Base-by-base conservation (phyloP, 805 yeast species). In the Barnettozyma pratensis region DNA sequence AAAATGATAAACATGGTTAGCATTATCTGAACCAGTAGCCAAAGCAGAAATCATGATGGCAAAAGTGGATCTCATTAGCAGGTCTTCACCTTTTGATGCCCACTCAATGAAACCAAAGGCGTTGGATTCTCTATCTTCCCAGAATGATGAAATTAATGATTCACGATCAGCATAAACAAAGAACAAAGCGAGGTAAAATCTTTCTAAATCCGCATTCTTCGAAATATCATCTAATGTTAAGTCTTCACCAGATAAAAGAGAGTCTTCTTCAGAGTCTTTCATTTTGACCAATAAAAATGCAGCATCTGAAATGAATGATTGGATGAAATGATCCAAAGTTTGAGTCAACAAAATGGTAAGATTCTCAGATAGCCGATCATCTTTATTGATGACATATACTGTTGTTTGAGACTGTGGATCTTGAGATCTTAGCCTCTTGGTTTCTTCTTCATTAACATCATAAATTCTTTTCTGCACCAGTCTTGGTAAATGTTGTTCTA, bases 31-130 rank as follows among this genome's bases (percentile, higher is more conserved):
- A n/a, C 85, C 83, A 19, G 75, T 72, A 0, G 94, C 74, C 37
- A 92, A 70, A 6, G 94, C 83, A 3, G 95, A 82, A 49, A 92
- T 70, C 74, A 92, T 77, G 48, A 88, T 73, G 54, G 91, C 81
- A 58, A 84, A 89, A 0, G 96, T 79, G 0, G 98, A 85, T 45
- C 88, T 79, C 70, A 90, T 87, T 43, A 89, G 71, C 8, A 92
- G 83, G 12, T 88, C 88, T 52, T 83, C 89, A 58, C 87, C 82
- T 50, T 80, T 81, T 2, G 94, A 73, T 0, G 96, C 95, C 98
- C 98, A 94, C 47, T 79, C 79, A 38, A 92, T 71, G 55, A 94
- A 91, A 0, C 96, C 97, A 59, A 79, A 74, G 2, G 88, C 71
- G 49, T 82, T 81, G 11, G 84, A 77, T 46, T 76, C 81, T 19